These are phyloP conservation scores for Vitis labrusca DNA, from an alignment of 164 flowering plant genomes.

Conservation along the genomic window DNA sequence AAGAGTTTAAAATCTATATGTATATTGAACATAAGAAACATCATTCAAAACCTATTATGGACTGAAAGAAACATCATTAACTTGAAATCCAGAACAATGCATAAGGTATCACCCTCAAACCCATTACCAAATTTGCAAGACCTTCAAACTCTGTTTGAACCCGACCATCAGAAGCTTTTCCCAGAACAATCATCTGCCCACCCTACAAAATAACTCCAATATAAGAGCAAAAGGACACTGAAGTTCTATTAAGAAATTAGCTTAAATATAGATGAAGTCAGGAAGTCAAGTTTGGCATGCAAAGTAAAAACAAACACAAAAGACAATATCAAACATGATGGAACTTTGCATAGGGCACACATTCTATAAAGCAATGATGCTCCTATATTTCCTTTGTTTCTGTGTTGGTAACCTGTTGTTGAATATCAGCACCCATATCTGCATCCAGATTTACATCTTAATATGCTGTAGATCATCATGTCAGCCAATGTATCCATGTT, in stretches of 20 bases:
- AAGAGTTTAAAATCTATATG: too few relatives aligned
- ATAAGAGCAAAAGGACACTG: background rate
- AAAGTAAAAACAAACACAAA: background rate
- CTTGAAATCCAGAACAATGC: background rate
- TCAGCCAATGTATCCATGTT: too few relatives aligned
- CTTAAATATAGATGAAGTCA: background rate
- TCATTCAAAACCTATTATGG: background rate
- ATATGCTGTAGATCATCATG: too few relatives aligned
- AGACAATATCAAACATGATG: background rate
- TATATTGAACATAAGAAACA: too few relatives aligned
- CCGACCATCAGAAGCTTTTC: conserved; percentile 56
- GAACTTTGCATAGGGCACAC: background rate
- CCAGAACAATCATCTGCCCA: conserved; percentile 64
- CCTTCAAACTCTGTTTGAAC: conserved; percentile 56
- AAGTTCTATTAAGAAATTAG: background rate
- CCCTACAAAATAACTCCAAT: conserved; percentile 38
- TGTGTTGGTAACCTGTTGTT: too few relatives aligned
- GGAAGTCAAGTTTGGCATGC: background rate
- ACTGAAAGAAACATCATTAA: background rate
- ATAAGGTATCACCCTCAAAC: background rate
- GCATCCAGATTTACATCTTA: too few relatives aligned
- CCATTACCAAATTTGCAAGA: conserved; percentile 49
- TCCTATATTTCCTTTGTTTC: background rate
- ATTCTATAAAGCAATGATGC: background rate
- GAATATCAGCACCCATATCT: too few relatives aligned